Percentiles rank a stretch among this genome's conserved stretches.
phyloP scores from a whole-genome alignment of 2,329 filamentous ascomycete genomes.

The Aspergillus sp. region DNA sequence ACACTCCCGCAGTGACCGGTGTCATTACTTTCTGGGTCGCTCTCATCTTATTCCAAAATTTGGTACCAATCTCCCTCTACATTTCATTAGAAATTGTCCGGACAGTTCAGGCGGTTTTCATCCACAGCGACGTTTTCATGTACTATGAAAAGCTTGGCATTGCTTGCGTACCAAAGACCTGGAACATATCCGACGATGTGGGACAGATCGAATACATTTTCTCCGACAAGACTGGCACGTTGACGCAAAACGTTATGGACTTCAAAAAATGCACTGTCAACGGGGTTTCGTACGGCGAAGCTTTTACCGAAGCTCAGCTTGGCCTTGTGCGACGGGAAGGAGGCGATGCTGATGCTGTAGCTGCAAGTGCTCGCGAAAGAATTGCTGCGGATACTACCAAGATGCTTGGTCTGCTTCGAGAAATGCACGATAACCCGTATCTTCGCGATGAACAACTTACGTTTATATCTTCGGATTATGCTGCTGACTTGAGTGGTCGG shows the following conservation, averaged over 20 bases:
- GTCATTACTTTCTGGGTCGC: slow-evolving; percentile 97
- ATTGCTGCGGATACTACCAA: slow-evolving; percentile 74
- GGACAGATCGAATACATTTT: slow-evolving; percentile 99
- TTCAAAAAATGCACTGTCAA: slow-evolving; percentile 99
- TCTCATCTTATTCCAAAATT: slow-evolving; percentile 94
- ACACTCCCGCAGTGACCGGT: slow-evolving; percentile 72
- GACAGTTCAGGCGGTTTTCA: slow-evolving; percentile 91
- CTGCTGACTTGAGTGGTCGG: slow-evolving; percentile 76
- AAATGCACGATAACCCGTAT: slow-evolving; percentile 85
- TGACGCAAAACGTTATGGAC: slow-evolving; percentile 95
- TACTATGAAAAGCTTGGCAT: slow-evolving; percentile 95
- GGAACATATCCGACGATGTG: slow-evolving; percentile 98
- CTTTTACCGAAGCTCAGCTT: slow-evolving; percentile 94
- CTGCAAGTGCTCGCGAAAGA: slow-evolving; percentile 67
- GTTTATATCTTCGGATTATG: slow-evolving; percentile 87
- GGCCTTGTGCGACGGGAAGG: slow-evolving; percentile 93
- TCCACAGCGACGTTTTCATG: slow-evolving; percentile 94
- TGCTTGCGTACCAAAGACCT: slow-evolving; percentile 93
- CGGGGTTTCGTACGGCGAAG: slow-evolving; percentile 93
- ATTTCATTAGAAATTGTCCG: slow-evolving; percentile 96
- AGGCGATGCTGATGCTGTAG: slow-evolving; percentile 80
- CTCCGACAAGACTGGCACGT: slow-evolving; percentile 86
- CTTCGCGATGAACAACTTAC: slow-evolving; percentile 86
- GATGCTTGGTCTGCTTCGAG: slow-evolving; percentile 71
- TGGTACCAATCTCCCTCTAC: slow-evolving; percentile 97